A percentile compares a stretch with the other conserved stretches of the same genome.
Evolutionary conservation across 1,284 basidiomycete species (phyloP).

Genomic region (Thelephora terrestris): DNA sequence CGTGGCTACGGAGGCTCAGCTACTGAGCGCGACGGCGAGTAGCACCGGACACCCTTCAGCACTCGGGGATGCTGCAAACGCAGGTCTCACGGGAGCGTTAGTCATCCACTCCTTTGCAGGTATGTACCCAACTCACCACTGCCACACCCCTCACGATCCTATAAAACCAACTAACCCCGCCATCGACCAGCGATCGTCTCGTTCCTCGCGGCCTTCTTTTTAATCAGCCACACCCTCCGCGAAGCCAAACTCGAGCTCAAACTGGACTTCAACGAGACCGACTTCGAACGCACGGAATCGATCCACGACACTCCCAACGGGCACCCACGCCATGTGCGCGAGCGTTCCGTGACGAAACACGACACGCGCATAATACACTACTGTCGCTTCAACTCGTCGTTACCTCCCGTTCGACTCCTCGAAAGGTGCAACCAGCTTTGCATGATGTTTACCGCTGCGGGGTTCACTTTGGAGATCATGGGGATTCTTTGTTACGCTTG

Average conservation of each 20-base stretch:
- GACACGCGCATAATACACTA: constrained; percentile 26
- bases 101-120: constrained; percentile 45
- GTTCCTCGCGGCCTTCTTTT: constrained; percentile 46
- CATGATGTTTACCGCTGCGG: constrained; percentile 35
- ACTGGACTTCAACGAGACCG: constrained; percentile 30
- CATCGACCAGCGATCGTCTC: constrained; percentile 39
- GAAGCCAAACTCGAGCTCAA: constrained; percentile 32
- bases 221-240: constrained; percentile 43
- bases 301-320: background rate
- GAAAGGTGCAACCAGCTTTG: constrained; percentile 39
- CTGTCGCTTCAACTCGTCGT: constrained; percentile 27
- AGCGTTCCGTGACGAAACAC: background rate
- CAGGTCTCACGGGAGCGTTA: constrained; percentile 38
- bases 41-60: constrained; percentile 8
- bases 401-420: constrained; percentile 35
- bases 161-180: too few relatives aligned
- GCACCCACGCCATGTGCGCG: constrained; percentile 1
- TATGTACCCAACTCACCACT: constrained; percentile 17
- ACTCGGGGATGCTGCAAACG: constrained; percentile 31
- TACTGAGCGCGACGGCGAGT: constrained; percentile 31
- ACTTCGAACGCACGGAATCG: constrained; percentile 15
- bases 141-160: background rate
- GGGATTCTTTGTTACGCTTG: constrained; percentile 44
- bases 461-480: constrained; percentile 38
- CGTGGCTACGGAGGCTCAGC: constrained; percentile 44